Conservation (phyloP, 768 basidiomycete genomes). For the Panellus pusillus region DNA sequence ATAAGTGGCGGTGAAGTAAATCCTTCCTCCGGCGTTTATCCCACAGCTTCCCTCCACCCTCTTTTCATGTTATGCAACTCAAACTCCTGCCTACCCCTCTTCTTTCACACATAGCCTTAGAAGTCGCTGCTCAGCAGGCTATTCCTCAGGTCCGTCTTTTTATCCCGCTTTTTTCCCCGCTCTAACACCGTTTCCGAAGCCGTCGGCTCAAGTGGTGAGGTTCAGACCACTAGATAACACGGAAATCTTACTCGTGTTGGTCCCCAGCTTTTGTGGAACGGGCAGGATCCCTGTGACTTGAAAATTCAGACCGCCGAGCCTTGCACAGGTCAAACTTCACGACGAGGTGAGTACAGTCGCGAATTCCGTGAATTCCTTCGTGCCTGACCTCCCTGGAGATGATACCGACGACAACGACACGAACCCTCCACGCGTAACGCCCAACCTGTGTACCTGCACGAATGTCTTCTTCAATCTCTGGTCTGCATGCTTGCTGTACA, state of each 20-base stretch:
- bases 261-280: background rate
- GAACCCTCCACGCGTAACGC: slow-evolving; percentile 2
- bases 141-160: slow-evolving; percentile 1
- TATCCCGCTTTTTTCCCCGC: background rate
- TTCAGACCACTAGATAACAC: too few relatives aligned
- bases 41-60: background rate
- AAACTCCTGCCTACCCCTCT: slow-evolving; percentile 7
- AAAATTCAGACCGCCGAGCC: background rate
- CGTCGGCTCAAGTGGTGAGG: background rate
- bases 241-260: background rate
- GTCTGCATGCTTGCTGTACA: slow-evolving; percentile 12
- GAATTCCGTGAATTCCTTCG: background rate
- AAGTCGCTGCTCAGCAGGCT: background rate
- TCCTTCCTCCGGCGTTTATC: background rate
- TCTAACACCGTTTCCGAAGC: background rate
- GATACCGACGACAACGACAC: background rate
- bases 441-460: slow-evolving; percentile 15
- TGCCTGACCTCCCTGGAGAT: background rate
- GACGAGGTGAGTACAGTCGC: slow-evolving; percentile 8
- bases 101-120: slow-evolving; percentile 7
- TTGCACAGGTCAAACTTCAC: background rate
- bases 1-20: background rate
- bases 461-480: slow-evolving; percentile 20
- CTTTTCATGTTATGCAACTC: slow-evolving; percentile 16
- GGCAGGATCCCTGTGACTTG: slow-evolving; percentile 16